These are phyloP conservation scores for Usnea hakonensis DNA, from an alignment of 495 filamentous ascomycete species.

Conservation along the genomic window DNA sequence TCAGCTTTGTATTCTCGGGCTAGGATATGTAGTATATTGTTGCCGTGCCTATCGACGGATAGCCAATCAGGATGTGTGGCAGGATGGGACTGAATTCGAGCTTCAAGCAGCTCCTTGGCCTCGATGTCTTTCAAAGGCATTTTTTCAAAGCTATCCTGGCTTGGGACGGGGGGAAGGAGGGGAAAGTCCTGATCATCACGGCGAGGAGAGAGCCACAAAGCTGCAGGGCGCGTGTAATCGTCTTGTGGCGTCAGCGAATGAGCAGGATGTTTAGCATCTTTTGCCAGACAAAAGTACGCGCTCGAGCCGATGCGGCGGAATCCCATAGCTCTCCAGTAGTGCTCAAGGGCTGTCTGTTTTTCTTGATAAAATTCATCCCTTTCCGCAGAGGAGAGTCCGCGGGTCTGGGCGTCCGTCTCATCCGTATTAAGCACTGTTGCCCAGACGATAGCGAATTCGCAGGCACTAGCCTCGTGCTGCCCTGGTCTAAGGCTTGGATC, in stretches of 20 bases:
- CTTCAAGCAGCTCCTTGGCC: no score
- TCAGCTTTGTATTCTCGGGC: slow-evolving; percentile 25
- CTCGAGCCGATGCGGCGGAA: slow-evolving; percentile 19
- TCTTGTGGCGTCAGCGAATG: background rate
- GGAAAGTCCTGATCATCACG: background rate
- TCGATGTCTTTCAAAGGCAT: no score
- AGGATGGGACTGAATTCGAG: no score
- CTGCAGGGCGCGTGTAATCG: slow-evolving; percentile 1
- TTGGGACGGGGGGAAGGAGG: no score
- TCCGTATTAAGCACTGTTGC: background rate
- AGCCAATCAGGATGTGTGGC: slow-evolving; percentile 12
- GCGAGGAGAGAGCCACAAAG: no score
- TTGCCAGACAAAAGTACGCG: slow-evolving; percentile 13
- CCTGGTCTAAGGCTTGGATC: background rate
- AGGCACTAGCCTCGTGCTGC: background rate
- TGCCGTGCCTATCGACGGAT: slow-evolving; percentile 1
- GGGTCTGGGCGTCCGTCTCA: background rate
- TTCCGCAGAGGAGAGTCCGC: background rate
- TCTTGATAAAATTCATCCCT: background rate
- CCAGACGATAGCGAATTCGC: slow-evolving; percentile 11
- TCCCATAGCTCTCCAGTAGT: slow-evolving; percentile 17
- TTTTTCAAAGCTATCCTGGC: no score
- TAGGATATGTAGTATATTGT: slow-evolving; percentile 26
- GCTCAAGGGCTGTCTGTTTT: slow-evolving; percentile 5
- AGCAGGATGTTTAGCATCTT: slow-evolving; percentile 11